phyloP scores from a whole-genome alignment of 75 land plant genomes.

The Ceratopteris richardii region DNA sequence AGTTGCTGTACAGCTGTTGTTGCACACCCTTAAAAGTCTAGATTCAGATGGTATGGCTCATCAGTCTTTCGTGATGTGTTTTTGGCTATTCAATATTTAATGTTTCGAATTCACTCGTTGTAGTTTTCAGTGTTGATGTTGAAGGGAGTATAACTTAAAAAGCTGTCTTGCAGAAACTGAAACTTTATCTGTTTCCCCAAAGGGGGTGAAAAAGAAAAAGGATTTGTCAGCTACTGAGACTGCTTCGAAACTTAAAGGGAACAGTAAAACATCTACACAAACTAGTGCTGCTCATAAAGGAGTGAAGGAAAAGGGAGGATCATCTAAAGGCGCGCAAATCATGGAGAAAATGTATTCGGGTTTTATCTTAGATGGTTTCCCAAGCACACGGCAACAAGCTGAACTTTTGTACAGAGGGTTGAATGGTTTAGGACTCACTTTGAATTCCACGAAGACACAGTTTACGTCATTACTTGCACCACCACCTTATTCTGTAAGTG shows the following conservation, averaged over 20 bases:
- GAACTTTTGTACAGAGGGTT: constrained; percentile 14
- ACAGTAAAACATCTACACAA: too few relatives aligned
- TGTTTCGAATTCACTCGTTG: too few relatives aligned
- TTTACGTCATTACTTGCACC: constrained; percentile 19
- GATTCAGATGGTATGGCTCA: constrained; percentile 11
- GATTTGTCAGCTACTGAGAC: too few relatives aligned
- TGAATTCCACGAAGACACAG: constrained; percentile 4
- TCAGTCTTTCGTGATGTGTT: background rate
- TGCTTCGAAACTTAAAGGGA: background rate
- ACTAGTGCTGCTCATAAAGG: too few relatives aligned
- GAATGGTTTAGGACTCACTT: constrained; percentile 17
- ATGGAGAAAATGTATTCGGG: constrained; percentile 2
- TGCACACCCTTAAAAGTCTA: constrained; percentile 8
- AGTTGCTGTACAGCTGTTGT: constrained; percentile 20
- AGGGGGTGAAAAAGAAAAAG: background rate
- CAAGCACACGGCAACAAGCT: constrained; percentile 21
- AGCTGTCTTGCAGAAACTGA: too few relatives aligned
- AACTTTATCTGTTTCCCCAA: background rate
- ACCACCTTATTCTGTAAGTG: constrained; percentile 20
- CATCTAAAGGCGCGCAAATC: too few relatives aligned
- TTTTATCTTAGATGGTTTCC: constrained; percentile 32
- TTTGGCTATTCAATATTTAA: too few relatives aligned
- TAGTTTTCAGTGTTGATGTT: too few relatives aligned
- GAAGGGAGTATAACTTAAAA: too few relatives aligned
- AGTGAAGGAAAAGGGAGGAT: too few relatives aligned